Conservation (phyloP, 1,139 yeast genomes). For the Meyerozyma elateridarum region DNA sequence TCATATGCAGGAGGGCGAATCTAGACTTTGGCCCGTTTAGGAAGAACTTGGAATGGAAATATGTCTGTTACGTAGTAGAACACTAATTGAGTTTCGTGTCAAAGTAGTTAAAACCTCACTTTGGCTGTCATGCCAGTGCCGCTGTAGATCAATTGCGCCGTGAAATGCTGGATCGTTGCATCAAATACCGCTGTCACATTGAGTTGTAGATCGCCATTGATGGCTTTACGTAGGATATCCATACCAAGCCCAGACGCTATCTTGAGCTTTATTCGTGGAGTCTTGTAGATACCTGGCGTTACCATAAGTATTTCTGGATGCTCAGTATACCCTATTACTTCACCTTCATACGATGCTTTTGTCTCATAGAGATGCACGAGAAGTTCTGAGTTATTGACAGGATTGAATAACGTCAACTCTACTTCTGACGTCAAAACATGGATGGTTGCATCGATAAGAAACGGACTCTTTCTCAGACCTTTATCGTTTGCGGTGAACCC, state of each 20-base stretch:
- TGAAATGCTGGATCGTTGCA: slow-evolving; percentile 32
- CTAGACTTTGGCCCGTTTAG: too few species aligned
- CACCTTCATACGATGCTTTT: slow-evolving; percentile 42
- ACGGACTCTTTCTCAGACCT: slow-evolving; percentile 17
- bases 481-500: slow-evolving; percentile 10
- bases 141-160: slow-evolving; percentile 35
- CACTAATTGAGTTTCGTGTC: too few species aligned
- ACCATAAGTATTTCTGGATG: slow-evolving; percentile 31
- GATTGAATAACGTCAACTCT: slow-evolving; percentile 49
- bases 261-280: slow-evolving; percentile 46
- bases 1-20: slow-evolving; percentile 2
- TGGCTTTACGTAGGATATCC: slow-evolving; percentile 43
- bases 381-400: slow-evolving; percentile 40
- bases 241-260: slow-evolving; percentile 44
- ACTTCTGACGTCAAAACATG: slow-evolving; percentile 50
- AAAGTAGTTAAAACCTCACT: slow-evolving; percentile 32
- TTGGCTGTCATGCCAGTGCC: slow-evolving; percentile 41
- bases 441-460: slow-evolving; percentile 42
- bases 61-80: too few species aligned
- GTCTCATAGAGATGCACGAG: slow-evolving; percentile 38
- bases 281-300: slow-evolving; percentile 47
- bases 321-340: slow-evolving; percentile 40
- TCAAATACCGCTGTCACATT: slow-evolving; percentile 40
- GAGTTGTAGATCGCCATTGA: slow-evolving; percentile 47
- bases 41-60: too few species aligned